These are phyloP conservation scores for Linanthus parryae DNA, from an alignment of 148 eudicot genomes.

Conservation along the genomic window DNA sequence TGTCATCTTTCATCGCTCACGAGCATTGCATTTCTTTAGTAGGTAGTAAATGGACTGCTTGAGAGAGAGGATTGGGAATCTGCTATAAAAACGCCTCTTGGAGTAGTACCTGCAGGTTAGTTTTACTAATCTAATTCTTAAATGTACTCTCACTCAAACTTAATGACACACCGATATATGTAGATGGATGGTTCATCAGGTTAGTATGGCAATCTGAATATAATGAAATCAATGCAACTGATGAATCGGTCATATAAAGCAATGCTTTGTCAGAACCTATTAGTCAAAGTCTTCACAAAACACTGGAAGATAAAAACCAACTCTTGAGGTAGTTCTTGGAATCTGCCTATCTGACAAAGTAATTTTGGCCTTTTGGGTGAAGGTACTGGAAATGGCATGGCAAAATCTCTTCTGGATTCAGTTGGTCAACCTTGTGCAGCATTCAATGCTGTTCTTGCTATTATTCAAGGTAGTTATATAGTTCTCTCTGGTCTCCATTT, in stretches of 20 bases:
- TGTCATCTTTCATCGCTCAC: constrained; percentile 9
- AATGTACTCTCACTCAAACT: not conserved
- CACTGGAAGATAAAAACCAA: too few species aligned
- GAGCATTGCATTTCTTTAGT: constrained; percentile 37
- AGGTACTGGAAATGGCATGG: constrained; percentile 94
- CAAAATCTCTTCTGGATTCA: constrained; percentile 82
- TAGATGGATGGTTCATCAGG: too few species aligned
- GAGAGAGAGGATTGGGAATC: constrained; percentile 81
- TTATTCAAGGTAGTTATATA: constrained; percentile 57
- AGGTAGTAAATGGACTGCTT: constrained; percentile 93
- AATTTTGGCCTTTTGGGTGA: constrained; percentile 14
- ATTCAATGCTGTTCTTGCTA: constrained; percentile 58
- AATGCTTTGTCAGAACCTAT: too few species aligned
- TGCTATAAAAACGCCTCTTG: constrained; percentile 83
- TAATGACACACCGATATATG: too few species aligned
- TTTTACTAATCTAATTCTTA: not conserved
- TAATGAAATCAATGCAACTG: too few species aligned
- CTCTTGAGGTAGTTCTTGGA: too few species aligned
- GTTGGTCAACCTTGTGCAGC: constrained; percentile 81
- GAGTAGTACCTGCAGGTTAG: constrained; percentile 89
- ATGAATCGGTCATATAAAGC: too few species aligned
- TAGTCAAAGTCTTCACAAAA: not conserved
- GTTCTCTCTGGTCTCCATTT: not conserved
- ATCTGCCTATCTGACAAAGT: too few species aligned
- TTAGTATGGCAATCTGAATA: too few species aligned